A percentile compares a stretch with the other conserved stretches of the same genome.
phyloP scores from a whole-genome alignment of 768 basidiomycete genomes.

The Boletus pseudo-olivaceus region DNA sequence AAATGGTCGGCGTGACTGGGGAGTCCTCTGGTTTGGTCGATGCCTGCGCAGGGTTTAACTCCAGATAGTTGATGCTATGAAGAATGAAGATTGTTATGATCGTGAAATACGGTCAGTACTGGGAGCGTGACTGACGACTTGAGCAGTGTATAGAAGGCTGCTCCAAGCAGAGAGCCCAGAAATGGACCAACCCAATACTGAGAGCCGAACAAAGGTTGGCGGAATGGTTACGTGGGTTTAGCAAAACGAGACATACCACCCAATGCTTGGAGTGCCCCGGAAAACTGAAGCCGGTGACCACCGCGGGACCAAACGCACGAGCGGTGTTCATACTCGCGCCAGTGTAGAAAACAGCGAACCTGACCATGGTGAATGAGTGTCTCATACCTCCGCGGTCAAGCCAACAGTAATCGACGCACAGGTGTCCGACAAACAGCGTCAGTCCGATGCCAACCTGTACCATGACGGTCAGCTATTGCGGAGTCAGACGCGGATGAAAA shows the following conservation, averaged over 20 bases:
- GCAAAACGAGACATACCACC: slow-evolving; percentile 45
- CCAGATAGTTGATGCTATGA: slow-evolving; percentile 25
- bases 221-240: neutral
- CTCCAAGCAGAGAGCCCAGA: slow-evolving; percentile 59
- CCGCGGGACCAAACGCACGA: slow-evolving; percentile 67
- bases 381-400: neutral
- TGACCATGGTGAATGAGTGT: slow-evolving; percentile 17
- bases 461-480: neutral
- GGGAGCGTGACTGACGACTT: slow-evolving; percentile 41
- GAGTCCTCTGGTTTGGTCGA: slow-evolving; percentile 29
- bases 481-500: neutral
- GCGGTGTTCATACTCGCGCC: slow-evolving; percentile 69
- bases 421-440: slow-evolving; percentile 58
- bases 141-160: slow-evolving; percentile 53
- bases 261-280: slow-evolving; percentile 46
- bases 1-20: slow-evolving; percentile 16
- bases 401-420: slow-evolving; percentile 37
- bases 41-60: slow-evolving; percentile 31
- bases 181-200: slow-evolving; percentile 74
- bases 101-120: neutral
- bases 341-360: slow-evolving; percentile 60
- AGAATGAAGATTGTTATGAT: neutral
- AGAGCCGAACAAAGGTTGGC: slow-evolving; percentile 4
- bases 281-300: slow-evolving; percentile 51
- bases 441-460: slow-evolving; percentile 60